These are phyloP conservation scores for Cinnamomum chago DNA, from an alignment of 164 flowering plant species.

Conservation along the genomic window DNA sequence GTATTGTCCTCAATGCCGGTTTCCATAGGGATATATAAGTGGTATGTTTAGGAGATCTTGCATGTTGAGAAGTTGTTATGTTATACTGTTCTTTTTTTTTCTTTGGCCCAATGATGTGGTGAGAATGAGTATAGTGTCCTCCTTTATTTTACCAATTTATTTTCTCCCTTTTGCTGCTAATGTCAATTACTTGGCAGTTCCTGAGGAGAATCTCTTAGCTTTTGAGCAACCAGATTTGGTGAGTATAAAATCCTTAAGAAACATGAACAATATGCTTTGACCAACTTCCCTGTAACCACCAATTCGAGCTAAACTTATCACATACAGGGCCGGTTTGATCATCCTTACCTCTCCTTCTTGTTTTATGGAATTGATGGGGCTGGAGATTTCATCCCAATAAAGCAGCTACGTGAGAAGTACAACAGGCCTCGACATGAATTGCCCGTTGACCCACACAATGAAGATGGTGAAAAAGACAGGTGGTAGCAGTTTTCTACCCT, in stretches of 20 bases:
- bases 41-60: too few species aligned
- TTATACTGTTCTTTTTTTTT: too few species aligned
- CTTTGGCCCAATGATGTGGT: too few species aligned
- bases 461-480: constrained; percentile 22
- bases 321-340: constrained; percentile 78
- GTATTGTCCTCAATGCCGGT: too few species aligned
- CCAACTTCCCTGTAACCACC: not conserved
- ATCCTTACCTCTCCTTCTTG: constrained; percentile 81
- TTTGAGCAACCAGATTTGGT: constrained; percentile 73
- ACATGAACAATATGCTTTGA: constrained; percentile 1
- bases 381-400: constrained; percentile 90
- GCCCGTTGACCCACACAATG: constrained; percentile 49
- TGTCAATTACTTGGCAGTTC: constrained; percentile 46
- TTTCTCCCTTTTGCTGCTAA: not conserved
- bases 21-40: too few species aligned
- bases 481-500: not conserved
- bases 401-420: constrained; percentile 86
- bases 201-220: constrained; percentile 78
- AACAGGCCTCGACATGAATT: constrained; percentile 82
- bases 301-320: not conserved
- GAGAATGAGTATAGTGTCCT: too few species aligned
- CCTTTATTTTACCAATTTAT: not conserved
- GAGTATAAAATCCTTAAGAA: constrained; percentile 13
- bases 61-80: too few species aligned
- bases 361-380: constrained; percentile 83